Evolutionary conservation across 495 filamentous ascomycete genomes (phyloP).

Genomic region (Penicillium atrosanguineum): DNA sequence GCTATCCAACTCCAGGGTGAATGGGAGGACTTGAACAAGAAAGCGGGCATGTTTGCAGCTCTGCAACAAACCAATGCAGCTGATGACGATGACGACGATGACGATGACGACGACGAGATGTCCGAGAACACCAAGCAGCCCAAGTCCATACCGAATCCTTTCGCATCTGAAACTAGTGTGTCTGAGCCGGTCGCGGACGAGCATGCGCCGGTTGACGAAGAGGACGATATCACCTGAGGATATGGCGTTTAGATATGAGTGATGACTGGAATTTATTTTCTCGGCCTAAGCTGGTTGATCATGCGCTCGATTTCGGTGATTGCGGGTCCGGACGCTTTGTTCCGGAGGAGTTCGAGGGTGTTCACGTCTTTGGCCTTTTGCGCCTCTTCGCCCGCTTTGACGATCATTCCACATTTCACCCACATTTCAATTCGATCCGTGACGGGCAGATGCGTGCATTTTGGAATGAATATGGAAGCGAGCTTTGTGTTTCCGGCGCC

Average conservation of each 20-base stretch:
- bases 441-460: slow-evolving; percentile 65
- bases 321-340: slow-evolving; percentile 54
- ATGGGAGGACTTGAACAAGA: slow-evolving; percentile 45
- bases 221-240: slow-evolving; percentile 46
- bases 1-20: slow-evolving; percentile 26
- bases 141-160: slow-evolving; percentile 12
- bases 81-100: slow-evolving; percentile 26
- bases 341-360: slow-evolving; percentile 57
- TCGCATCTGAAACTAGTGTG: slow-evolving; percentile 13
- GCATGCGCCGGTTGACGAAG: slow-evolving; percentile 30
- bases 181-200: slow-evolving; percentile 19
- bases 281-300: slow-evolving; percentile 54
- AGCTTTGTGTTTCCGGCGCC: slow-evolving; percentile 87
- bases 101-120: slow-evolving; percentile 27
- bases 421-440: slow-evolving; percentile 86
- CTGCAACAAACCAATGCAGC: slow-evolving; percentile 27
- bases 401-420: slow-evolving; percentile 88
- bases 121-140: slow-evolving; percentile 25
- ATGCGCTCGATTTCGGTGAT: slow-evolving; percentile 59
- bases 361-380: slow-evolving; percentile 75
- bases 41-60: slow-evolving; percentile 27
- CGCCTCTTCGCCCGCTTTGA: slow-evolving; percentile 91
- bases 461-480: slow-evolving; percentile 80
- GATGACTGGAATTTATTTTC: slow-evolving; percentile 34
- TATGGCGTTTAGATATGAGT: slow-evolving; percentile 3